Conservation (phyloP, 176 grass and related monocot species). For the Juncus inflexus region DNA sequence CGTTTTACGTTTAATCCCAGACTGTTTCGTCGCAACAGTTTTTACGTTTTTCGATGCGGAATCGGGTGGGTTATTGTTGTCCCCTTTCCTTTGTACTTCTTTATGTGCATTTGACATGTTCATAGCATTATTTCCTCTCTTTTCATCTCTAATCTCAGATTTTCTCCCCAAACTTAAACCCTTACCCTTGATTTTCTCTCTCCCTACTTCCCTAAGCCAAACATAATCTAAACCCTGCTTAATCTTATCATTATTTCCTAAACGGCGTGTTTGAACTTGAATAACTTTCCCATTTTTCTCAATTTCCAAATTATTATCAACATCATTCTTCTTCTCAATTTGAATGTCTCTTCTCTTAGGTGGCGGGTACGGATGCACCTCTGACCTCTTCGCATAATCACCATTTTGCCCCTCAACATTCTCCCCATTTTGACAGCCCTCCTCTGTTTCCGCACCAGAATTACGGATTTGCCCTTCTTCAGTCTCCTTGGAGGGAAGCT, state of each 20-base stretch:
- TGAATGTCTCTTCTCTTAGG: constrained; percentile 11
- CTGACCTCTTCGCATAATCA: not conserved
- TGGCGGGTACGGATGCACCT: constrained; percentile 3
- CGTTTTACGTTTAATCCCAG: not conserved
- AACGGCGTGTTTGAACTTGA: not conserved
- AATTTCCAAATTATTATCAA: not conserved
- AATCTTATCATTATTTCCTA: not conserved
- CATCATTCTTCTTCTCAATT: not conserved
- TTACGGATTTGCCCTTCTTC: not conserved
- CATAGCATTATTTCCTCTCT: not conserved
- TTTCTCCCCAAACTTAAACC: not conserved
- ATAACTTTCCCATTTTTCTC: not conserved
- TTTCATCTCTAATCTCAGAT: not conserved
- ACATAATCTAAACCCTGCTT: not conserved
- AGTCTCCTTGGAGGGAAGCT: not conserved
- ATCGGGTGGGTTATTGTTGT: not conserved
- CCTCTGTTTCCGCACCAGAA: not conserved
- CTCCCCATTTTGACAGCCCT: not conserved
- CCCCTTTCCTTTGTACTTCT: not conserved
- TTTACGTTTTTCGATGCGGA: not conserved
- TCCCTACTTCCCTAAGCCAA: not conserved
- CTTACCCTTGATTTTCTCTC: not conserved
- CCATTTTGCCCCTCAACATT: not conserved
- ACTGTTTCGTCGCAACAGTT: not conserved
- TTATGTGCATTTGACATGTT: not conserved